These are phyloP conservation scores for Dictyostelium discoideum DNA, from an alignment of 78 protist genomes.

Conservation along the genomic window DNA sequence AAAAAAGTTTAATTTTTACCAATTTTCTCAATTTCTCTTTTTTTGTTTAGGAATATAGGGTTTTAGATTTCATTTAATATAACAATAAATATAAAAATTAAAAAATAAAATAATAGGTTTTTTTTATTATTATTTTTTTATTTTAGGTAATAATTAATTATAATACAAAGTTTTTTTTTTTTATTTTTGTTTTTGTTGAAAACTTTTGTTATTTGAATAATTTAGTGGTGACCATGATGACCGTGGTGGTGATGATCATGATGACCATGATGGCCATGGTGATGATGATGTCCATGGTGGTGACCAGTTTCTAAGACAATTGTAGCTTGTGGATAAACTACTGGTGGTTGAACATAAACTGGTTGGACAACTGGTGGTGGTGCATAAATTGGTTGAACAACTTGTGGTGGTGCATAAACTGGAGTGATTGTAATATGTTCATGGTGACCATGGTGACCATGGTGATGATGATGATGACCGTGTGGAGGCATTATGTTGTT, in stretches of 20 bases:
- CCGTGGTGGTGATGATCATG: background rate
- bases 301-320: background rate
- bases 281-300: background rate
- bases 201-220: background rate
- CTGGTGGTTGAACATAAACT: background rate
- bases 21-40: too few relatives aligned
- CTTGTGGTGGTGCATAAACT: background rate
- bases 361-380: background rate
- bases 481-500: background rate
- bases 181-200: too few relatives aligned
- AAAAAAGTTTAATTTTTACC: too few relatives aligned
- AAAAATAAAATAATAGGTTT: too few relatives aligned
- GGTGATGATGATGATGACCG: slow-evolving; percentile 2
- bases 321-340: background rate
- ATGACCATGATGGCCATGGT: background rate
- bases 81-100: too few relatives aligned
- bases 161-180: background rate
- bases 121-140: too few relatives aligned
- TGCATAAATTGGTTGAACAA: background rate
- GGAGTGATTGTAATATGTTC: background rate
- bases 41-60: too few relatives aligned
- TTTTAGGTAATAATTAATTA: too few relatives aligned
- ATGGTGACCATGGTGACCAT: background rate
- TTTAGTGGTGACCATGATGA: background rate
- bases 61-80: too few relatives aligned